A percentile compares a stretch with the other conserved stretches of the same genome.
Evolutionary conservation across 106 monocot genomes (phyloP).

Genomic region (Dioscorea dumetorum): DNA sequence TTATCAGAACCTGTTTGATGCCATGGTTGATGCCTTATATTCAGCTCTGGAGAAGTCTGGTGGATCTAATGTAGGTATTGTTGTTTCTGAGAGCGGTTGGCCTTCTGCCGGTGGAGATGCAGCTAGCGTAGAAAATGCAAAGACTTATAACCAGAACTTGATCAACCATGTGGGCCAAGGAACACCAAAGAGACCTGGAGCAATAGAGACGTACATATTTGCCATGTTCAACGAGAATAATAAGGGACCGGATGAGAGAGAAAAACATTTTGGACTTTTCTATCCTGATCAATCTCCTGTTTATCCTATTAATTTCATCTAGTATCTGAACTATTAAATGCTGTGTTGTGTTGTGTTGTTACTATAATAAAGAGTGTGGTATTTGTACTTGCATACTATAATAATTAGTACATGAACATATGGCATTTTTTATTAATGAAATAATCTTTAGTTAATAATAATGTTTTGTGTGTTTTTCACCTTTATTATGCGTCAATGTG

Average conservation of each 20-base stretch:
- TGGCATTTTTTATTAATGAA: too few species aligned
- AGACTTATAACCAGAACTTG: conserved; percentile 17
- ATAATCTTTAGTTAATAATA: too few species aligned
- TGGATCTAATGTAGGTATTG: conserved; percentile 1
- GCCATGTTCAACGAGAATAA: conserved; percentile 30
- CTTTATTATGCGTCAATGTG: too few species aligned
- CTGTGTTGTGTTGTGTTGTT: too few species aligned
- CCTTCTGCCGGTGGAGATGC: conserved; percentile 22
- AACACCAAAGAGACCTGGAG: conserved; percentile 21
- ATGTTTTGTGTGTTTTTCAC: too few species aligned
- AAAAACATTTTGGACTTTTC: conserved; percentile 26
- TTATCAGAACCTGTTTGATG: conserved; percentile 27
- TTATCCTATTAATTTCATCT: conserved; percentile 5
- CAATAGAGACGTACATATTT: conserved; percentile 20
- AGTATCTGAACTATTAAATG: neutral
- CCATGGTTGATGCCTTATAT: conserved; percentile 31
- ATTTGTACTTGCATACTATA: too few species aligned
- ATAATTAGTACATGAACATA: too few species aligned
- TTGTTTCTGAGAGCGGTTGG: conserved; percentile 38
- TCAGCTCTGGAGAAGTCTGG: conserved; percentile 22
- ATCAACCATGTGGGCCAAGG: conserved; percentile 12
- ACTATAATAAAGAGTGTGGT: too few species aligned
- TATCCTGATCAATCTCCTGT: conserved; percentile 12
- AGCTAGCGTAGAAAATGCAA: conserved; percentile 4
- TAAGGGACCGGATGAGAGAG: conserved; percentile 12